Conservation (phyloP, 495 filamentous ascomycete species). For the Neurospora sp. region DNA sequence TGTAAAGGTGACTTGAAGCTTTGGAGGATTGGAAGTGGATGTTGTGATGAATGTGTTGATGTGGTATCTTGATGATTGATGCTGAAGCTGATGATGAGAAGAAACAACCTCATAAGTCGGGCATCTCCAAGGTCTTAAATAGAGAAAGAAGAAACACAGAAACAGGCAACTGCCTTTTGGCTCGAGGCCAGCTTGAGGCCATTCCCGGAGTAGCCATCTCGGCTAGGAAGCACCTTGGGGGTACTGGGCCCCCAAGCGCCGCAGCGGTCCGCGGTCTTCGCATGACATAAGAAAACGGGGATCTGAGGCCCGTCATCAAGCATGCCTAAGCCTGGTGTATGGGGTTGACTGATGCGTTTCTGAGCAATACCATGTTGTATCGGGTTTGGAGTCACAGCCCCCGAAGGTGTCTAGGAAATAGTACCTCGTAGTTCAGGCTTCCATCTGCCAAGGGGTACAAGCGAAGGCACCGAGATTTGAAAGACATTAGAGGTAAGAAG, state of each 20-base stretch:
- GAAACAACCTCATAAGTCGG: constrained; percentile 8
- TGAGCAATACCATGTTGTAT: neutral
- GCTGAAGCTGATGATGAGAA: constrained; percentile 22
- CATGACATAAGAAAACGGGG: neutral
- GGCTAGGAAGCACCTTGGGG: neutral
- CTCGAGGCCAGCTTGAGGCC: neutral
- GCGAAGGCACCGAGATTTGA: neutral
- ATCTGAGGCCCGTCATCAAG: neutral
- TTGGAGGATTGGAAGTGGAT: neutral
- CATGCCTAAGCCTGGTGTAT: neutral
- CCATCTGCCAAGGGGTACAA: neutral
- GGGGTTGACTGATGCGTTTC: neutral
- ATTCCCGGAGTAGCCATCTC: neutral
- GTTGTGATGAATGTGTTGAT: constrained; percentile 2
- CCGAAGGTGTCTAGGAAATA: neutral
- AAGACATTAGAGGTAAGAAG: neutral
- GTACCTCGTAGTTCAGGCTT: neutral
- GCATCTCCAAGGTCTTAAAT: constrained; percentile 22
- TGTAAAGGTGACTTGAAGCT: constrained; percentile 1
- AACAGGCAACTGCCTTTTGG: neutral
- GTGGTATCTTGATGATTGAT: constrained; percentile 11
- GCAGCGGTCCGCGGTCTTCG: neutral
- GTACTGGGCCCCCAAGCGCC: neutral
- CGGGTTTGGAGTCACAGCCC: neutral
- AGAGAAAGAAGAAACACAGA: constrained; percentile 1